A percentile compares a stretch with the other conserved stretches of the same genome.
phyloP scores from a whole-genome alignment of 1,284 basidiomycete species.

The Heterobasidion parviporum region DNA sequence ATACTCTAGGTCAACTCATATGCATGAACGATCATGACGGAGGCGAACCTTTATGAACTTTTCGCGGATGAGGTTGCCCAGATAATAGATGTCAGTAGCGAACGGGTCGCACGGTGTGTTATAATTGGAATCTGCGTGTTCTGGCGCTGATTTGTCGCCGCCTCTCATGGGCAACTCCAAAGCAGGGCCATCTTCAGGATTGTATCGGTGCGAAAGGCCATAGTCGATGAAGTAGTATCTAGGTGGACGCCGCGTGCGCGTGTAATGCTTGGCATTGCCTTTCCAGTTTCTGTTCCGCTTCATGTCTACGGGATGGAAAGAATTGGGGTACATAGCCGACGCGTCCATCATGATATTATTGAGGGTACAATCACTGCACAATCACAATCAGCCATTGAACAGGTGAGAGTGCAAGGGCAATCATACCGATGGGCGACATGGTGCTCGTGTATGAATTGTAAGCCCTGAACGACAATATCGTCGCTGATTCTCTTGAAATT shows the following conservation, averaged over 20 bases:
- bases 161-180: background rate
- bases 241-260: conserved; percentile 16
- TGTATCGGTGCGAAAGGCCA: conserved; percentile 19
- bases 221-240: conserved; percentile 26
- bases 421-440: conserved; percentile 17
- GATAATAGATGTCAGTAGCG: conserved; percentile 16
- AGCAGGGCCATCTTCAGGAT: conserved; percentile 1
- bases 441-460: conserved; percentile 17
- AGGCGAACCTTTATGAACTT: conserved; percentile 5
- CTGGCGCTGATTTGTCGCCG: conserved; percentile 7
- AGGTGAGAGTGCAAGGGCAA: background rate
- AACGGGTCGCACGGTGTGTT: conserved; percentile 12
- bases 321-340: conserved; percentile 15
- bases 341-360: conserved; percentile 30
- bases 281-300: conserved; percentile 7
- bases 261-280: conserved; percentile 13
- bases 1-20: too few species aligned
- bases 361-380: conserved; percentile 25
- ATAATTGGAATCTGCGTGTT: background rate
- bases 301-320: conserved; percentile 17
- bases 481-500: background rate
- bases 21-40: background rate
- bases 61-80: conserved; percentile 14
- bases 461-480: conserved; percentile 9
- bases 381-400: background rate